Evolutionary conservation across 768 basidiomycete species (phyloP).

Genomic region (Suillus fuscotomentosus): DNA sequence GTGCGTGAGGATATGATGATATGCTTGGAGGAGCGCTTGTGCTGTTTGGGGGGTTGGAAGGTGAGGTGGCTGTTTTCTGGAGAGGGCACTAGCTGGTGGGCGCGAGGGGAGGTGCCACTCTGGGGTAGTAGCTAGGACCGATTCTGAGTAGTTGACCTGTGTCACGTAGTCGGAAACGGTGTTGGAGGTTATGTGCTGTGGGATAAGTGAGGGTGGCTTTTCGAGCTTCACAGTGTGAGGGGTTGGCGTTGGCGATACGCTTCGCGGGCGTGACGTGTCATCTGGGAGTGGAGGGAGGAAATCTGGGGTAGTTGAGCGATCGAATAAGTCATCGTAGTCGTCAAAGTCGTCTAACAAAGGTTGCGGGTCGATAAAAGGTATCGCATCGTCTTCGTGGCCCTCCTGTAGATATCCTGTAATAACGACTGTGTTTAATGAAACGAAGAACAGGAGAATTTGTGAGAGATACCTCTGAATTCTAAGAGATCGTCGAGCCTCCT

Average conservation of each 20-base stretch:
- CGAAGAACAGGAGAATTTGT: constrained; percentile 7
- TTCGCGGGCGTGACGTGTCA: constrained; percentile 18
- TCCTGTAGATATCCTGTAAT: constrained; percentile 56
- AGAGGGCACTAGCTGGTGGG: constrained; percentile 22
- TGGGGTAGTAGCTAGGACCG: constrained; percentile 60
- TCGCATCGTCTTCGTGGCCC: constrained; percentile 56
- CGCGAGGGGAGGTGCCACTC: constrained; percentile 68
- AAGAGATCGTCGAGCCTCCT: constrained; percentile 70
- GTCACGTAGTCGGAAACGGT: constrained; percentile 66
- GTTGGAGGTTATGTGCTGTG: constrained; percentile 38
- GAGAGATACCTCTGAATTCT: constrained; percentile 65
- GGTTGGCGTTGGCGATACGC: constrained; percentile 39
- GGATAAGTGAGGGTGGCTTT: constrained; percentile 40
- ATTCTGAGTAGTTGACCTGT: constrained; percentile 72
- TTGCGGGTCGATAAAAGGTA: constrained; percentile 48
- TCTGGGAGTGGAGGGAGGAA: constrained; percentile 37
- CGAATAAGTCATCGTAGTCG: constrained; percentile 6
- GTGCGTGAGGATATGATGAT: constrained; percentile 76
- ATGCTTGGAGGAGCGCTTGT: constrained; percentile 63
- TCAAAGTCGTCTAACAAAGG: constrained; percentile 6
- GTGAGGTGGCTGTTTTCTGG: constrained; percentile 25
- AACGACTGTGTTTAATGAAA: constrained; percentile 19
- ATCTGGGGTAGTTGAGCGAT: constrained; percentile 31
- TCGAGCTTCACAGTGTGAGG: constrained; percentile 29
- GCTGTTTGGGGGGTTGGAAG: constrained; percentile 56